Percentiles rank a stretch among this genome's conserved stretches.
Evolutionary conservation across 2,329 filamentous ascomycete genomes (phyloP).

Genomic region (Epichloe gansuensis): DNA sequence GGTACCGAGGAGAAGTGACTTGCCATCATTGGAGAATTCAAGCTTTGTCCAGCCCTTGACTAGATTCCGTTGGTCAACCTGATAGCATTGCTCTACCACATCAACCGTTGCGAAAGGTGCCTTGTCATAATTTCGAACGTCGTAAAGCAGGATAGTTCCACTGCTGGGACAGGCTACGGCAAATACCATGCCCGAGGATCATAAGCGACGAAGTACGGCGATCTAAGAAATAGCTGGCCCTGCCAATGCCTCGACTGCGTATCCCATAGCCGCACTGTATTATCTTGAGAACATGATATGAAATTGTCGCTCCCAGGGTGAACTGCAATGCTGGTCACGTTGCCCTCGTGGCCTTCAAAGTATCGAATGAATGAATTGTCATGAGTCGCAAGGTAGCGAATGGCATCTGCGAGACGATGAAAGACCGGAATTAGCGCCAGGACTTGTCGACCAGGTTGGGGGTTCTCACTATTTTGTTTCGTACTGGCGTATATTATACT

Average conservation of each 20-base stretch:
- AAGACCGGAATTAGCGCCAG: conserved; percentile 2
- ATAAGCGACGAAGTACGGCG: conserved; percentile 74
- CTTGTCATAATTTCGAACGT: conserved; percentile 87
- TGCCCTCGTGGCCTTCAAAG: conserved; percentile 78
- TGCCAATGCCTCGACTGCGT: conserved; percentile 67
- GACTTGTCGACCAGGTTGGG: background rate
- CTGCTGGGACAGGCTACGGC: conserved; percentile 75
- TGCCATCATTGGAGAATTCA: conserved; percentile 94
- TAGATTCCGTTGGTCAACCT: conserved; percentile 42
- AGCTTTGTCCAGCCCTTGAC: conserved; percentile 74
- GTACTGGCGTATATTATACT: conserved; percentile 94
- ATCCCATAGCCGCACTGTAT: conserved; percentile 87
- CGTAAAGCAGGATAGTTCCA: conserved; percentile 76
- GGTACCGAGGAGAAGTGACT: conserved; percentile 72
- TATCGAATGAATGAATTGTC: conserved; percentile 96
- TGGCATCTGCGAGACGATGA: conserved; percentile 46
- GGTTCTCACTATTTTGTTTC: conserved; percentile 65
- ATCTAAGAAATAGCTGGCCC: conserved; percentile 68
- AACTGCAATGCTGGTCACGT: conserved; percentile 72
- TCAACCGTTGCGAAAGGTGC: conserved; percentile 82
- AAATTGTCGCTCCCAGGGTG: conserved; percentile 85
- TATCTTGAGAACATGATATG: conserved; percentile 80
- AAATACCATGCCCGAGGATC: conserved; percentile 85
- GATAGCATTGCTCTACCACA: conserved; percentile 44
- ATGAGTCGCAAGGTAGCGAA: conserved; percentile 78